phyloP scores from a whole-genome alignment of 2,329 filamentous ascomycete species.

The Arthrobotrys conoides region DNA sequence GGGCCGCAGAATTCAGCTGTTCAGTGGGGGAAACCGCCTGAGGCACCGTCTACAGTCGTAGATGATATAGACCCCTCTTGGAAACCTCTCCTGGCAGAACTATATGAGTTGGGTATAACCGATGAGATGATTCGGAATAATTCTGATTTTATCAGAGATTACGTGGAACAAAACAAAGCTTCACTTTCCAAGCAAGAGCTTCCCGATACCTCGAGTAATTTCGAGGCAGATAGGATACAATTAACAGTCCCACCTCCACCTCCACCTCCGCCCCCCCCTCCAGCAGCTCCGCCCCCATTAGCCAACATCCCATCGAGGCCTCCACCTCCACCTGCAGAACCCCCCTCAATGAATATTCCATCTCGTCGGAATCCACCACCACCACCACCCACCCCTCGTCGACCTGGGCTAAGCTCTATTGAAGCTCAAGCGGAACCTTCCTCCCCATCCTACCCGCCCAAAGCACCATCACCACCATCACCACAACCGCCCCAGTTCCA shows the following conservation, averaged over 20 bases:
- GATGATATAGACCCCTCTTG: conserved; percentile 76
- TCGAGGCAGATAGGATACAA: conserved; percentile 64
- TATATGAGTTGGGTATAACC: conserved; percentile 77
- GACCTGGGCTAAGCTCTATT: conserved; percentile 9
- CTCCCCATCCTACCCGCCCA: conserved; percentile 38
- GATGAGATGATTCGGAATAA: conserved; percentile 78
- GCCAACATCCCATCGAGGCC: conserved; percentile 76
- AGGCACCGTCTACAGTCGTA: conserved; percentile 69
- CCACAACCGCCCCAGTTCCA: conserved; percentile 69
- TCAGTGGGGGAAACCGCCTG: conserved; percentile 61
- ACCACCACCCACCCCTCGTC: conserved; percentile 43
- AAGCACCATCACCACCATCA: conserved; percentile 23
- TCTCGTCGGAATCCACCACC: conserved; percentile 51
- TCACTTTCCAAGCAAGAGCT: conserved; percentile 63
- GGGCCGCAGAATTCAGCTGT: conserved; percentile 67
- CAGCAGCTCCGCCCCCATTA: conserved; percentile 68
- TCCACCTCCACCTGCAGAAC: conserved; percentile 74
- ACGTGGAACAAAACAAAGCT: conserved; percentile 73
- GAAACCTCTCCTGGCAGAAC: conserved; percentile 74
- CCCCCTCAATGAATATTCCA: conserved; percentile 65
- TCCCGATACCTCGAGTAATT: conserved; percentile 38
- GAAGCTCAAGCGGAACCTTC: conserved; percentile 35
- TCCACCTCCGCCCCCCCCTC: conserved; percentile 67
- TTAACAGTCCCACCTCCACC: conserved; percentile 71
- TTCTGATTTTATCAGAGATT: conserved; percentile 78